Percentiles rank a stretch among this genome's conserved stretches.
Conservation (phyloP, 306 rosid species). For the Rubus parviflorus region DNA sequence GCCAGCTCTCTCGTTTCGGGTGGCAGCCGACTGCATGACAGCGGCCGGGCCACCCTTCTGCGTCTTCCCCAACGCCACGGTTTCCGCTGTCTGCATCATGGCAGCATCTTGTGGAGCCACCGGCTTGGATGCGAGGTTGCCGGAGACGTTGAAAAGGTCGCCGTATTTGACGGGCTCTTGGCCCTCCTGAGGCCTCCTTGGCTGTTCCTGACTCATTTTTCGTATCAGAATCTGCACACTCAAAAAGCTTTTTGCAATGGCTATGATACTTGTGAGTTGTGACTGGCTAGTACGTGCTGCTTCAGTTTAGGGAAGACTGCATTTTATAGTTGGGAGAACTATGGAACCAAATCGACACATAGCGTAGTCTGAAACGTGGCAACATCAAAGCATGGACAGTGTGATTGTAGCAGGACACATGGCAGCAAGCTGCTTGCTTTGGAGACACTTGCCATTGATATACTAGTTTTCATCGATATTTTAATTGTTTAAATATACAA, state of each 20-base stretch:
- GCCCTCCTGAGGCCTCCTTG: slow-evolving; percentile 25
- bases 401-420: slow-evolving; percentile 1
- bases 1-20: slow-evolving; percentile 52
- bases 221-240: not conserved
- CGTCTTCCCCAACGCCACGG: slow-evolving; percentile 52
- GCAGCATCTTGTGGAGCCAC: slow-evolving; percentile 69
- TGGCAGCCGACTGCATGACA: slow-evolving; percentile 66
- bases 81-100: slow-evolving; percentile 82
- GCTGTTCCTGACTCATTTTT: slow-evolving; percentile 62
- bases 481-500: too few species aligned
- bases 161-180: slow-evolving; percentile 58
- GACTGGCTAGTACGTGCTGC: not conserved
- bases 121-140: slow-evolving; percentile 53
- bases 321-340: not conserved
- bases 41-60: slow-evolving; percentile 58
- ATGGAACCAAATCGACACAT: not conserved
- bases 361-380: slow-evolving; percentile 8
- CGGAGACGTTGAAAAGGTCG: slow-evolving; percentile 58
- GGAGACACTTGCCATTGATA: slow-evolving; percentile 1
- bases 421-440: not conserved
- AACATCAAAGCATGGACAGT: not conserved
- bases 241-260: not conserved
- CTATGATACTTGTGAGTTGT: not conserved
- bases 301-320: not conserved
- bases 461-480: not conserved